Evolutionary conservation across 176 grass and related monocot genomes (phyloP).

Genomic region (Phoenix dactylifera): DNA sequence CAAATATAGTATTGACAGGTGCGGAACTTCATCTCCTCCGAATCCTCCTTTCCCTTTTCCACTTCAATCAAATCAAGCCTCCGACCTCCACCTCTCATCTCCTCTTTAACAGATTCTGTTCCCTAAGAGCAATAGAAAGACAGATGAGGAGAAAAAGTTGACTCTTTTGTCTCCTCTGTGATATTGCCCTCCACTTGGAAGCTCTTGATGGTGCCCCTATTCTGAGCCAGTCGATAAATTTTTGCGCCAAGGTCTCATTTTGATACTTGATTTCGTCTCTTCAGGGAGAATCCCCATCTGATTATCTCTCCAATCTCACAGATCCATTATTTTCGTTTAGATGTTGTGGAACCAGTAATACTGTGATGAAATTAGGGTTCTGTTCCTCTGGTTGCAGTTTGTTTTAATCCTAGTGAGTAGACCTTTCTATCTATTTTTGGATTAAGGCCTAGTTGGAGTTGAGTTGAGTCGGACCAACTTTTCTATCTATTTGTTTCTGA

Average conservation of each 20-base stretch:
- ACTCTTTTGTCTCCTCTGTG: background rate
- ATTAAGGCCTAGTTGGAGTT: no score
- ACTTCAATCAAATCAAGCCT: constrained; percentile 22
- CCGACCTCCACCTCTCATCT: constrained; percentile 7
- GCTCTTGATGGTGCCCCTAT: constrained; percentile 1
- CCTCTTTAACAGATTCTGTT: constrained; percentile 20
- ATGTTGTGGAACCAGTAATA: background rate
- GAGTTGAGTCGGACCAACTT: no score
- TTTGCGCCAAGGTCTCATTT: constrained; percentile 10
- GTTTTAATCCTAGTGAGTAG: background rate
- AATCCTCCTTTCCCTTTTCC: background rate
- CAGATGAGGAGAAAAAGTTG: constrained; percentile 20
- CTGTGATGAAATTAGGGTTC: constrained; percentile 12
- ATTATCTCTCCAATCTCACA: constrained; percentile 16
- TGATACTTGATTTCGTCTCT: constrained; percentile 28
- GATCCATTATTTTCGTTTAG: background rate
- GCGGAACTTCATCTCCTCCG: no score
- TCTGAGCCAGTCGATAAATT: background rate
- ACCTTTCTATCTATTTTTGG: no score
- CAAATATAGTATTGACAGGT: no score
- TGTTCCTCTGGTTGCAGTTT: background rate
- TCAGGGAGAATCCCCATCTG: constrained; percentile 2
- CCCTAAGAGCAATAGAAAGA: constrained; percentile 13
- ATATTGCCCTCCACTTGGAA: constrained; percentile 1
- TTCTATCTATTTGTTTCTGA: no score